Conservation (phyloP, 257 asterid species). For the Rehmannia glutinosa region DNA sequence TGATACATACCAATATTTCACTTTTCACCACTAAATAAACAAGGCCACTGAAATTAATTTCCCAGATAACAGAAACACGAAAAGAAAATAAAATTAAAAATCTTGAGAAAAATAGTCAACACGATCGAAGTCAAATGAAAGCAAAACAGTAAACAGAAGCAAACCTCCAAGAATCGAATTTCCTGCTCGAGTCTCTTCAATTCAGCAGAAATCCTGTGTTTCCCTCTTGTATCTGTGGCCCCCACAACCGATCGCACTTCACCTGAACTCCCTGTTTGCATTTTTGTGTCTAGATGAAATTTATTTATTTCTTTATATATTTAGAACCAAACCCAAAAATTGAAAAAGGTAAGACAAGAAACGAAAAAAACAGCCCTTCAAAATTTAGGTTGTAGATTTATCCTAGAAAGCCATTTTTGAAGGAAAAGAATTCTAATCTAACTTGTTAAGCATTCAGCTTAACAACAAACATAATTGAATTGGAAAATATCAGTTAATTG, state of each 20-base stretch:
- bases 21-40: constrained; percentile 11
- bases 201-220: constrained; percentile 86
- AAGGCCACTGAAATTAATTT: constrained; percentile 6
- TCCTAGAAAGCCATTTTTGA: constrained; percentile 5
- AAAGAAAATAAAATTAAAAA: neutral
- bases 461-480: neutral
- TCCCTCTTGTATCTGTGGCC: constrained; percentile 73
- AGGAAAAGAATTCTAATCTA: constrained; percentile 1
- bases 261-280: constrained; percentile 69
- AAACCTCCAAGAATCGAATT: constrained; percentile 84
- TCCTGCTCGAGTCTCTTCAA: constrained; percentile 96
- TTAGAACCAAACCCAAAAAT: neutral
- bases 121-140: constrained; percentile 15
- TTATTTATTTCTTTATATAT: neutral
- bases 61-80: constrained; percentile 1
- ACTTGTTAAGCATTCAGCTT: neutral
- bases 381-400: constrained; percentile 10
- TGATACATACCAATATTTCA: constrained; percentile 11
- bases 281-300: constrained; percentile 18
- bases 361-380: neutral
- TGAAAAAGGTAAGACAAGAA: too few species aligned
- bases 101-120: neutral
- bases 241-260: constrained; percentile 51
- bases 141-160: neutral
- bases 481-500: constrained; percentile 8